Evolutionary conservation across 2,329 filamentous ascomycete genomes (phyloP), one percentile per base, ranked within the genome.

Genomic region (Drechslerella coelobrocha): DNA sequence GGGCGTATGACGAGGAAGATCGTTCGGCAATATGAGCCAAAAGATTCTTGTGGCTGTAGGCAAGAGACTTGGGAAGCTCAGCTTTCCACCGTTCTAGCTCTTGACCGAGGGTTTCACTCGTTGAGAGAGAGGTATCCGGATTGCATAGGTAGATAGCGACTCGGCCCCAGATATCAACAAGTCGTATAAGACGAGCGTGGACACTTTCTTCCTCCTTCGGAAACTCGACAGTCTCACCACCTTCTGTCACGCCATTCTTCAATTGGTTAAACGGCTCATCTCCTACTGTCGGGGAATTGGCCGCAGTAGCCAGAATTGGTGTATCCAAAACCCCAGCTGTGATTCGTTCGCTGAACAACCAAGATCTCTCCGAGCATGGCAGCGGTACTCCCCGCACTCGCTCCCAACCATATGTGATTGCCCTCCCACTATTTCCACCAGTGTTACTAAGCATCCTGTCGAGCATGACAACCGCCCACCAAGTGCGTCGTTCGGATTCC

Each of bases 381-480:
- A 84, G 79, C 37, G 82, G 81, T 45, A 90, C 82, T 75, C 85
- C 86, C 12, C 84, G 82, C 1, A 84, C 82, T 21, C 87, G 82
- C 56, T 85, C 83, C 72, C 84, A 85, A 19, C 88, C 88, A 74
- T 84, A 87, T 34, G 86, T 84, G 23, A 90, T 79, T 77, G 90
- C 85, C 23, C 66, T 63, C 12, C 66, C 61, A 31, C 54, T 51
- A 19, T 54, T 66, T 23, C 55, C 61, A 7, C 50, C 61, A 1
- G 68, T 66, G 34, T 61, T 72, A 39, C 68, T 72, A 17, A 72
- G 52, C 68, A 72, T 72, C 2, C 88, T 84, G 76, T 91, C 89
- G 74, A 91, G 81, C 55, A 90, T 86, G 66, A 89, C 86, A 75
- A 88, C 90, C 74, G 88, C 89, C 81, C 88, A 91, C 81, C 90